Conservation (phyloP, 768 basidiomycete species). For the Boletus vinaceobasis region DNA sequence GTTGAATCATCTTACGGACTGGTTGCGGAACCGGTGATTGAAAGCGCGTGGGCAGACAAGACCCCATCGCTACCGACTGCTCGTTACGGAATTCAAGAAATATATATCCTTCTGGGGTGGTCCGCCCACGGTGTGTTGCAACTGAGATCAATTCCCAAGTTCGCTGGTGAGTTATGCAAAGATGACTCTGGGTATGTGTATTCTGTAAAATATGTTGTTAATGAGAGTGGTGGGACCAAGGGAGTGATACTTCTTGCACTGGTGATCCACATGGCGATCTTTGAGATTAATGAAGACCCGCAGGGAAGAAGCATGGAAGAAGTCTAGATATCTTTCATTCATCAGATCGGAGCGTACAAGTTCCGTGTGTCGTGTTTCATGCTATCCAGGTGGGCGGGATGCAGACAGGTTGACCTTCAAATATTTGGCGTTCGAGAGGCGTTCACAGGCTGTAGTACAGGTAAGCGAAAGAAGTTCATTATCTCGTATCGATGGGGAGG, state of each 20-base stretch:
- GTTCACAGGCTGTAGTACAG: not conserved
- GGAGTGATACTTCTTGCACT: too few relatives aligned
- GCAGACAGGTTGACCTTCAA: not conserved
- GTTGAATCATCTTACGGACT: not conserved
- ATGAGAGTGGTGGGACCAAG: not conserved
- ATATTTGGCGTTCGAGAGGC: not conserved
- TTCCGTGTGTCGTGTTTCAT: too few relatives aligned
- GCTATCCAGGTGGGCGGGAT: not conserved
- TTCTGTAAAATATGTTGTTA: not conserved
- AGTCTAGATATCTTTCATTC: not conserved
- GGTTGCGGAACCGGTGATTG: not conserved
- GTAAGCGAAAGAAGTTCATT: slow-evolving; percentile 6
- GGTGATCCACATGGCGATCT: not conserved
- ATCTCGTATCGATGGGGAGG: not conserved
- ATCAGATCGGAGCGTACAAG: too few relatives aligned
- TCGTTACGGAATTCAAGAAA: not conserved
- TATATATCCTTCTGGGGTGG: not conserved
- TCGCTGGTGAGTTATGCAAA: not conserved
- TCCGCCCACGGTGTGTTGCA: not conserved
- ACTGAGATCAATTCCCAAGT: not conserved
- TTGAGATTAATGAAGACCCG: not conserved
- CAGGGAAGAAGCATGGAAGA: not conserved
- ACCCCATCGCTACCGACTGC: too few relatives aligned
- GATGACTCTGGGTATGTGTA: not conserved
- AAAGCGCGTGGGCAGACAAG: not conserved